Evolutionary conservation across 345 rosid genomes (phyloP).

Genomic region (Eucalyptus leucophloia): DNA sequence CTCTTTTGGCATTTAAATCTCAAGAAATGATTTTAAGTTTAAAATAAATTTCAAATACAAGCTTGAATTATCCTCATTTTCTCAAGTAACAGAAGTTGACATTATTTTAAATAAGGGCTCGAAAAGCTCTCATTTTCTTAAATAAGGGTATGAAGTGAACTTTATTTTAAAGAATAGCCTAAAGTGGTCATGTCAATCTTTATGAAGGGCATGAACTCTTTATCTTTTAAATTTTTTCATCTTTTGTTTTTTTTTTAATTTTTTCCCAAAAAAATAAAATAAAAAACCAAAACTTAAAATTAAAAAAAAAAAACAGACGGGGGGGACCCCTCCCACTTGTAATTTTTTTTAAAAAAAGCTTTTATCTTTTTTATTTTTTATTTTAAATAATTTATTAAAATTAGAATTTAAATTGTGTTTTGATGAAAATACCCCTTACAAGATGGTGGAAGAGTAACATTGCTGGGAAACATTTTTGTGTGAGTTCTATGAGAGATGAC

Average conservation of each 20-base stretch:
- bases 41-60: accelerated
- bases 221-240: accelerated
- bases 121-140: too few species aligned
- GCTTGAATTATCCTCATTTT: too few species aligned
- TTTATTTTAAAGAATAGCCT: accelerated
- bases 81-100: accelerated
- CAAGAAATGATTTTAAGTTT: too few species aligned
- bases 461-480: not conserved
- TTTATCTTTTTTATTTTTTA: too few species aligned
- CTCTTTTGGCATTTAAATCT: not conserved
- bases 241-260: accelerated
- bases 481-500: not conserved
- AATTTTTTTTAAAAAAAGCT: too few species aligned
- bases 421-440: too few species aligned
- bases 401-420: too few species aligned
- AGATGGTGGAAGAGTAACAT: not conserved
- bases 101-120: too few species aligned
- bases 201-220: accelerated
- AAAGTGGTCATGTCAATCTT: accelerated
- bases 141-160: accelerated
- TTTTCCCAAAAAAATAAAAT: too few species aligned
- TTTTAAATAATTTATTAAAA: too few species aligned
- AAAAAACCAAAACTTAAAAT: too few species aligned
- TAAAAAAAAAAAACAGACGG: accelerated
- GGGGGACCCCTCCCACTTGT: too few species aligned